Conservation (phyloP, 768 basidiomycete species). For the Scleroderma citrinum region DNA sequence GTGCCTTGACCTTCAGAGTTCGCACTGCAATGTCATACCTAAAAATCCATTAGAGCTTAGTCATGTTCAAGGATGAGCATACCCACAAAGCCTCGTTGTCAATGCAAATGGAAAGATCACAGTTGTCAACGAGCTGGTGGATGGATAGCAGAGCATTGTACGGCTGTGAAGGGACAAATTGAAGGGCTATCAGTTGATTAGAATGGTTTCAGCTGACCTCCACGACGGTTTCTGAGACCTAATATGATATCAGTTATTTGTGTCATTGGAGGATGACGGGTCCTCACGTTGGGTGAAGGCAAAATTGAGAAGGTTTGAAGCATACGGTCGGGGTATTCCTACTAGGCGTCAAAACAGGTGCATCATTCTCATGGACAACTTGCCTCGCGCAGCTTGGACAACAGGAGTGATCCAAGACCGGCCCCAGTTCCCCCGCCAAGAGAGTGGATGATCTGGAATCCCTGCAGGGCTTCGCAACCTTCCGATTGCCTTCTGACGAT, state of each 20-base stretch:
- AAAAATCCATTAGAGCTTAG: neutral
- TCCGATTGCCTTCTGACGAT: constrained; percentile 78
- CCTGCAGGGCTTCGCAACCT: constrained; percentile 79
- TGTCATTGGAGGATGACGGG: neutral
- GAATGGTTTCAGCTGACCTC: constrained; percentile 34
- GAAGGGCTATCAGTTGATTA: constrained; percentile 5
- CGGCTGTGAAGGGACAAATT: constrained; percentile 35
- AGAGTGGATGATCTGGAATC: constrained; percentile 85
- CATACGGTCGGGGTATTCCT: constrained; percentile 53
- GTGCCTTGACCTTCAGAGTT: constrained; percentile 58
- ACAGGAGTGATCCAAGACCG: constrained; percentile 73
- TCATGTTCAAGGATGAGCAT: neutral
- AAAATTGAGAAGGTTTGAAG: constrained; percentile 49
- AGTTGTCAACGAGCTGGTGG: constrained; percentile 85
- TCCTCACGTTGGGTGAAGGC: constrained; percentile 49
- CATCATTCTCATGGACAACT: constrained; percentile 12
- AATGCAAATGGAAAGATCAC: constrained; percentile 77
- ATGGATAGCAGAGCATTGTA: constrained; percentile 83
- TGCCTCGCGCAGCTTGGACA: constrained; percentile 79
- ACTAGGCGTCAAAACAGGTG: constrained; percentile 15
- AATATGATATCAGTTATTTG: constrained; percentile 8
- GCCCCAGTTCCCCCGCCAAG: constrained; percentile 91
- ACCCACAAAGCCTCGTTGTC: constrained; percentile 83
- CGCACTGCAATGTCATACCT: constrained; percentile 70
- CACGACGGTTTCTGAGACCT: constrained; percentile 46